phyloP scores from a whole-genome alignment of 2,329 filamentous ascomycete species.

The Hirsutella minnesotensis region DNA sequence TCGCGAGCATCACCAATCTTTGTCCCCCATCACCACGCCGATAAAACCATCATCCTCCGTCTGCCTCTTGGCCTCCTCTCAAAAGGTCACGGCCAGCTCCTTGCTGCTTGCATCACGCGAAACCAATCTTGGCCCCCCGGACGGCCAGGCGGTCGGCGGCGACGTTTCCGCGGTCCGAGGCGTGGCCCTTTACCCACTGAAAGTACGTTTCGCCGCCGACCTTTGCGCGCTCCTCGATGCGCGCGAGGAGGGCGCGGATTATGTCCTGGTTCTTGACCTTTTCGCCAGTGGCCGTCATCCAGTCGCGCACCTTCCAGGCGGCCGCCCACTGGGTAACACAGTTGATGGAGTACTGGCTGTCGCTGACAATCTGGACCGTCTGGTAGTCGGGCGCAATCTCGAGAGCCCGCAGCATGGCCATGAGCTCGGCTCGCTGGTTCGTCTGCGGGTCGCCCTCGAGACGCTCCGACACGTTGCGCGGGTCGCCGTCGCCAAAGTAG shows the following conservation, averaged over 20 bases:
- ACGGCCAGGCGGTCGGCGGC: constrained; percentile 73
- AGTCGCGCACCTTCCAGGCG: constrained; percentile 64
- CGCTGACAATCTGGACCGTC: constrained; percentile 68
- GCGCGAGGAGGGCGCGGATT: constrained; percentile 57
- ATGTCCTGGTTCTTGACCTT: constrained; percentile 81
- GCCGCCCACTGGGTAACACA: constrained; percentile 77
- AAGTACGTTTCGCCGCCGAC: constrained; percentile 55
- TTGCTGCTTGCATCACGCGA: constrained; percentile 1
- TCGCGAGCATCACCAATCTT: no score
- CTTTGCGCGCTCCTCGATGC: constrained; percentile 57
- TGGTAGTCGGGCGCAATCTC: constrained; percentile 59
- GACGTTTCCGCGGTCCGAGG: constrained; percentile 58
- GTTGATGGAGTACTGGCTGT: constrained; percentile 83
- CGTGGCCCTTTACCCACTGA: constrained; percentile 85
- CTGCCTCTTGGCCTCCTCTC: no score
- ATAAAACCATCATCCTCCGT: no score
- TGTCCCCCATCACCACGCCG: no score
- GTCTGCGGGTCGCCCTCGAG: constrained; percentile 68
- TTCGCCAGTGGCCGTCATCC: constrained; percentile 61
- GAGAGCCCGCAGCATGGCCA: constrained; percentile 73
- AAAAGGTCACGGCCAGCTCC: no score
- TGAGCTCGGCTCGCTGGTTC: constrained; percentile 92
- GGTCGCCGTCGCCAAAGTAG: constrained; percentile 46
- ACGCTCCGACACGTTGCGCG: constrained; percentile 60
- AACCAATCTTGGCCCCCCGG: constrained; percentile 19